Evolutionary conservation across 352 stramenopile species (phyloP).

Genomic region (Globisporangium carolinianum): DNA sequence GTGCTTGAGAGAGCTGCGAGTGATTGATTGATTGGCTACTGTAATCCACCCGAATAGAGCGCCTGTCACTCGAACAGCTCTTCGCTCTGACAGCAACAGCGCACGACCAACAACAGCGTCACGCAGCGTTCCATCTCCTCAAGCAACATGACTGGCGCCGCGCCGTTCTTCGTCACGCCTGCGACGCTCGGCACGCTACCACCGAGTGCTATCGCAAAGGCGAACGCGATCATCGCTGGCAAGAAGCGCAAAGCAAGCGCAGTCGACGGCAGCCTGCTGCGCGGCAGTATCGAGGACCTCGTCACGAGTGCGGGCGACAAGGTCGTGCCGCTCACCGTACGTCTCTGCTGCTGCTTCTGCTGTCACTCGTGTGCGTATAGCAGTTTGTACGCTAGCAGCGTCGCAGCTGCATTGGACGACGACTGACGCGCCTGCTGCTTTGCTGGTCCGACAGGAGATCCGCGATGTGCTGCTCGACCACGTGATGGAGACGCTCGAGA

Average conservation of each 20-base stretch:
- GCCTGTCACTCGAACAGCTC: not conserved
- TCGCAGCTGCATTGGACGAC: not conserved
- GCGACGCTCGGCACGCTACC: constrained; percentile 13
- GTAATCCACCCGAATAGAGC: not conserved
- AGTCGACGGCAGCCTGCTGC: constrained; percentile 17
- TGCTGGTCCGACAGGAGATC: constrained; percentile 29
- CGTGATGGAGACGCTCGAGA: constrained; percentile 45
- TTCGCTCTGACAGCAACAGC: not conserved
- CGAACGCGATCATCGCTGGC: constrained; percentile 1
- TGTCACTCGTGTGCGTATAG: no score
- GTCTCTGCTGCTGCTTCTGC: constrained; percentile 6
- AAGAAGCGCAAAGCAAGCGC: constrained; percentile 25
- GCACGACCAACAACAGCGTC: not conserved
- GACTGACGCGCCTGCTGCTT: not conserved
- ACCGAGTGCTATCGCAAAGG: not conserved
- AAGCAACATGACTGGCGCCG: constrained; percentile 36
- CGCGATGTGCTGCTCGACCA: constrained; percentile 61
- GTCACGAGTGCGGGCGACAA: constrained; percentile 23
- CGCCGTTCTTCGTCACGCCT: constrained; percentile 35
- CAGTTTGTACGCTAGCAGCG: not conserved
- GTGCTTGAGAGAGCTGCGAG: constrained; percentile 4
- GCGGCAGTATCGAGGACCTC: constrained; percentile 33
- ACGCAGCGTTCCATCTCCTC: no score
- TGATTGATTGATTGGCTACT: constrained; percentile 1
- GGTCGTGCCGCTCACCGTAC: constrained; percentile 39